Percentiles rank a stretch among this genome's conserved stretches.
Conservation (phyloP, 1,284 basidiomycete species). For the Apiotrichum sp. region DNA sequence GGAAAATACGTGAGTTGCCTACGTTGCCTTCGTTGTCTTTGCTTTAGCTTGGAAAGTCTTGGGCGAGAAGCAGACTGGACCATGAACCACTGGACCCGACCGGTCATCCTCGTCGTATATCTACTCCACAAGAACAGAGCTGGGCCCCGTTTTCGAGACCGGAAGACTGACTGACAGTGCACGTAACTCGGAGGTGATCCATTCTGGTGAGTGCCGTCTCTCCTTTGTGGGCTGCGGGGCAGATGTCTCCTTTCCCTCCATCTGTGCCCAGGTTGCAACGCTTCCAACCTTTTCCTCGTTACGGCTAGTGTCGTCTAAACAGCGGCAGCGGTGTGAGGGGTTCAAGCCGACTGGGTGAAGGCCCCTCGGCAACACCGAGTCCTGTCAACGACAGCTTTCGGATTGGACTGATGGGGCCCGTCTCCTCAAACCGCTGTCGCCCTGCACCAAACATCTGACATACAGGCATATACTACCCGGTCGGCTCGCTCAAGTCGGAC, state of each 20-base stretch:
- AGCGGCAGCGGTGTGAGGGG: too few species aligned
- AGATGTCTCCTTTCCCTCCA: too few species aligned
- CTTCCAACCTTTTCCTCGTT: too few species aligned
- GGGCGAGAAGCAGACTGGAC: neutral
- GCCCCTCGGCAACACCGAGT: neutral
- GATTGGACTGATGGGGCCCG: too few species aligned
- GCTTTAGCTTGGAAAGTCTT: too few species aligned
- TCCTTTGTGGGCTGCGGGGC: too few species aligned
- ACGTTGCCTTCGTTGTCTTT: neutral
- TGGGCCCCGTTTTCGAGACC: neutral
- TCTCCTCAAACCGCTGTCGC: too few species aligned
- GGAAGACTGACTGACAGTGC: conserved; percentile 54
- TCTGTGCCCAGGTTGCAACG: neutral
- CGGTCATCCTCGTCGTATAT: too few species aligned
- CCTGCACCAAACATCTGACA: neutral
- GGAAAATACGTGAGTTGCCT: conserved; percentile 63
- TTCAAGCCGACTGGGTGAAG: neutral
- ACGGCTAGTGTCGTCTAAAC: too few species aligned
- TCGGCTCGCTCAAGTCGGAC: conserved; percentile 74
- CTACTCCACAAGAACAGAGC: too few species aligned
- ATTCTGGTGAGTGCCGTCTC: conserved; percentile 58
- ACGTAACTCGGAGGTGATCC: conserved; percentile 92
- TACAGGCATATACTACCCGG: conserved; percentile 57
- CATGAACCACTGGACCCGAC: neutral
- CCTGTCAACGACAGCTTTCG: neutral